A percentile compares a stretch with the other conserved stretches of the same genome.
phyloP scores from a whole-genome alignment of 148 eudicot species.

The Talinum fruticosum region DNA sequence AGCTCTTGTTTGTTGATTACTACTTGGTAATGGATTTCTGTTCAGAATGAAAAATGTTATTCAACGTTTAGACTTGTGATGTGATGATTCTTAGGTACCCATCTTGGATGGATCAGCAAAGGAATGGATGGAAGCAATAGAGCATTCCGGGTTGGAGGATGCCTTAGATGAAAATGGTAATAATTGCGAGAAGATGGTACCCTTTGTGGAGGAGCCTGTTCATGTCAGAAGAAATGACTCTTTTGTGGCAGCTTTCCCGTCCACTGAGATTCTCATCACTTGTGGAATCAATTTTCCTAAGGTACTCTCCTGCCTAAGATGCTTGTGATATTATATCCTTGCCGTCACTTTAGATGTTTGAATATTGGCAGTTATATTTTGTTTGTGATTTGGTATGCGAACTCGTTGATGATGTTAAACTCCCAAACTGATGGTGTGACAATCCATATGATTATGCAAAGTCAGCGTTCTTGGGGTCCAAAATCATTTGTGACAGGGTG shows the following conservation, averaged over 20 bases:
- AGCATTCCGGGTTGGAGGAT: slow-evolving; percentile 56
- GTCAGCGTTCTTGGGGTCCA: no score
- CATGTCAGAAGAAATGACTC: slow-evolving; percentile 65
- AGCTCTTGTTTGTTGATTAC: no score
- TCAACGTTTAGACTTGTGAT: no score
- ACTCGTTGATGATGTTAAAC: neutral
- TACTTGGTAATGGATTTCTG: no score
- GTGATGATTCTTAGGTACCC: slow-evolving; percentile 54
- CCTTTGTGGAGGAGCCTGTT: slow-evolving; percentile 60
- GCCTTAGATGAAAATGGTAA: slow-evolving; percentile 55
- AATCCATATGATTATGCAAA: no score
- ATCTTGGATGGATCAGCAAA: slow-evolving; percentile 90
- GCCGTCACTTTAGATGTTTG: neutral
- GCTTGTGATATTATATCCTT: slow-evolving; percentile 5
- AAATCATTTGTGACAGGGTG: no score
- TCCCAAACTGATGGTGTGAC: neutral
- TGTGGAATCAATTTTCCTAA: slow-evolving; percentile 77
- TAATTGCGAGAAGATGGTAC: slow-evolving; percentile 61
- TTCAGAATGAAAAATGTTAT: no score
- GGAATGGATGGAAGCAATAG: slow-evolving; percentile 82
- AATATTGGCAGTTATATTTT: neutral
- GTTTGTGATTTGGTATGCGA: neutral
- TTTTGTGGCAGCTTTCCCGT: slow-evolving; percentile 77
- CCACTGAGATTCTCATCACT: slow-evolving; percentile 42
- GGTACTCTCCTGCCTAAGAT: slow-evolving; percentile 35